These are phyloP conservation scores for Prototheca wickerhamii DNA, from an alignment of 163 green algal species.

Conservation along the genomic window DNA sequence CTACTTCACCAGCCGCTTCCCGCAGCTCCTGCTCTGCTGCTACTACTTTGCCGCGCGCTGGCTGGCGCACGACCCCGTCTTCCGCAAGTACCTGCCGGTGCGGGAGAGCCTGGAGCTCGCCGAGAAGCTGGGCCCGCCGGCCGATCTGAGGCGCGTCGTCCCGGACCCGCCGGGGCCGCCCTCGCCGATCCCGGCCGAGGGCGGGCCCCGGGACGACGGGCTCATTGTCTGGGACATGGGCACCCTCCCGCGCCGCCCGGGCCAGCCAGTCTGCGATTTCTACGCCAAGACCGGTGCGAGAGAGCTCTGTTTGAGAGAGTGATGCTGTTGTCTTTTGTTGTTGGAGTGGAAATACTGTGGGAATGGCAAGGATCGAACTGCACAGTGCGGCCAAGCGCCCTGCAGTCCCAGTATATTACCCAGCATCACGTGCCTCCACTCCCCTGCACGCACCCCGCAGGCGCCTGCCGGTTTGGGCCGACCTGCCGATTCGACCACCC, in stretches of 20 bases:
- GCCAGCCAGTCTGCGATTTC: slow-evolving; percentile 62
- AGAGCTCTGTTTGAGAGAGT: background rate
- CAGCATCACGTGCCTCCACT: background rate
- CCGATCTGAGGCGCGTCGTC: background rate
- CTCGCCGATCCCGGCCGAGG: background rate
- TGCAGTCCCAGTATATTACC: too few species aligned
- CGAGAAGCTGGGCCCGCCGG: background rate
- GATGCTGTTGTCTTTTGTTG: too few species aligned
- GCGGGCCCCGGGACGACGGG: too few species aligned
- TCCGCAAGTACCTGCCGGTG: slow-evolving; percentile 61
- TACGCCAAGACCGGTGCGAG: slow-evolving; percentile 60
- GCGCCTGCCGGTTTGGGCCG: slow-evolving; percentile 71
- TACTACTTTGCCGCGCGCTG: slow-evolving; percentile 67
- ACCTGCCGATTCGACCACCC: slow-evolving; percentile 82
- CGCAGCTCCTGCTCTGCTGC: slow-evolving; percentile 66
- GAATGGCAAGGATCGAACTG: too few species aligned
- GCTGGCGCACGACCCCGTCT: slow-evolving; percentile 51
- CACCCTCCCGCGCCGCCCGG: slow-evolving; percentile 46
- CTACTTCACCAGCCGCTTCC: slow-evolving; percentile 64
- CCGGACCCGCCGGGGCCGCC: background rate
- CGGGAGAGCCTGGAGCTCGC: background rate
- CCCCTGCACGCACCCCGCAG: background rate
- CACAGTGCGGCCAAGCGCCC: too few species aligned
- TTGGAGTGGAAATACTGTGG: too few species aligned
- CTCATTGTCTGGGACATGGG: background rate